phyloP scores from a whole-genome alignment of 768 basidiomycete genomes.

The Macrolepiota fuliginosa region DNA sequence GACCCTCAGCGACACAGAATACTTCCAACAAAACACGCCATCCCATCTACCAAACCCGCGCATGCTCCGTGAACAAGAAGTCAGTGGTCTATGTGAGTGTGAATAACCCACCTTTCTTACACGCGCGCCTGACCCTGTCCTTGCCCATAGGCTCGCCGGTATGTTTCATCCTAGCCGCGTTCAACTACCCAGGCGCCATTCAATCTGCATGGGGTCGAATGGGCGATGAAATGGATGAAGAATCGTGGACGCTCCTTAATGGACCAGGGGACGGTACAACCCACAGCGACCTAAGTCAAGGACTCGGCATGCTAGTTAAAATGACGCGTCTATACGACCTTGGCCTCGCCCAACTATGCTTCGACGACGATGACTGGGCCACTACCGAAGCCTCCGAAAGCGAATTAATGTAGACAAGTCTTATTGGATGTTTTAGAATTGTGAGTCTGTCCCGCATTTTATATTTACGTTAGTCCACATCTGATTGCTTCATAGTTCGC shows the following conservation, averaged over 20 bases:
- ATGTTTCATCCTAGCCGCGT: constrained; percentile 73
- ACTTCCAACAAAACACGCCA: constrained; percentile 11
- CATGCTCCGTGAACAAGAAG: constrained; percentile 57
- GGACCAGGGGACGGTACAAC: constrained; percentile 33
- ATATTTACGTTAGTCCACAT: not conserved
- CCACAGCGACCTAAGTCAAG: constrained; percentile 30
- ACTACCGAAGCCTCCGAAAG: not conserved
- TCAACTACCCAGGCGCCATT: constrained; percentile 61
- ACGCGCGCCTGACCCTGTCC: not conserved
- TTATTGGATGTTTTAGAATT: not conserved
- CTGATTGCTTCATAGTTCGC: not conserved
- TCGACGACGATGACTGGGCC: constrained; percentile 28
- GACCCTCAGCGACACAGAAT: constrained; percentile 19
- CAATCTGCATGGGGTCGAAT: constrained; percentile 67
- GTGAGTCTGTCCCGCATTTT: not conserved
- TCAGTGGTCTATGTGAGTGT: constrained; percentile 75
- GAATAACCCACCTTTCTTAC: not conserved
- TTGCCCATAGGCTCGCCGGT: constrained; percentile 63
- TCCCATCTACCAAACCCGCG: constrained; percentile 25
- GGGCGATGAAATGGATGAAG: constrained; percentile 67
- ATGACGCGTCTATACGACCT: constrained; percentile 78
- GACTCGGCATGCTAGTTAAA: constrained; percentile 62
- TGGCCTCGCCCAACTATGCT: constrained; percentile 65
- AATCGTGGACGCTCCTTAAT: constrained; percentile 63
- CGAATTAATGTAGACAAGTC: not conserved